Evolutionary conservation across 2,329 filamentous ascomycete genomes (phyloP).

Genomic region (Venturia effusa): DNA sequence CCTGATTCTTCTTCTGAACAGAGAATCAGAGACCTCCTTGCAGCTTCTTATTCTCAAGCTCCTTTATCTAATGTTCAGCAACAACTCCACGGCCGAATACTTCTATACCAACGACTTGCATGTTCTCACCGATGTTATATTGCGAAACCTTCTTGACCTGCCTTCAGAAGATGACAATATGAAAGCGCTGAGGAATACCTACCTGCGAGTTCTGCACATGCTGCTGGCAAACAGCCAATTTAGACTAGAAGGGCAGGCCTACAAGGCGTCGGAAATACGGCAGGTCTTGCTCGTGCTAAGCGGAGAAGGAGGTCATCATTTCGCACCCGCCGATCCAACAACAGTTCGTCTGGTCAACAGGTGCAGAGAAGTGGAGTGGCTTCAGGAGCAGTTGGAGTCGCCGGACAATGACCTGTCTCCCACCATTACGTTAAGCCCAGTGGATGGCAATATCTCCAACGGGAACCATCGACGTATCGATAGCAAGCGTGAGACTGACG

Average conservation of each 20-base stretch:
- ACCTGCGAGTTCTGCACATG: constrained; percentile 84
- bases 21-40: constrained; percentile 83
- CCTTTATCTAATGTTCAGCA: constrained; percentile 90
- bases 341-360: constrained; percentile 66
- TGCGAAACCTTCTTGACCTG: constrained; percentile 91
- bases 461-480: constrained; percentile 7
- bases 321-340: constrained; percentile 71
- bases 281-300: constrained; percentile 61
- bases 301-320: constrained; percentile 50
- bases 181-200: constrained; percentile 69
- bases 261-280: constrained; percentile 79
- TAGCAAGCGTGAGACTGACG: constrained; percentile 15
- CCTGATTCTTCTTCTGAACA: constrained; percentile 86
- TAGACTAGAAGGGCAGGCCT: constrained; percentile 65
- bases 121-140: constrained; percentile 88
- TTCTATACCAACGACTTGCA: constrained; percentile 97
- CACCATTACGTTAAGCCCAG: not conserved
- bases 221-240: constrained; percentile 87
- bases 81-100: constrained; percentile 84
- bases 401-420: constrained; percentile 20
- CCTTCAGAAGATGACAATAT: constrained; percentile 58
- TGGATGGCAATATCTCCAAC: not conserved
- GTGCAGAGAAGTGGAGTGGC: constrained; percentile 63
- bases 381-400: constrained; percentile 31
- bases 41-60: constrained; percentile 96